phyloP scores from a whole-genome alignment of 768 basidiomycete species.

The Mycena leptocephala region DNA sequence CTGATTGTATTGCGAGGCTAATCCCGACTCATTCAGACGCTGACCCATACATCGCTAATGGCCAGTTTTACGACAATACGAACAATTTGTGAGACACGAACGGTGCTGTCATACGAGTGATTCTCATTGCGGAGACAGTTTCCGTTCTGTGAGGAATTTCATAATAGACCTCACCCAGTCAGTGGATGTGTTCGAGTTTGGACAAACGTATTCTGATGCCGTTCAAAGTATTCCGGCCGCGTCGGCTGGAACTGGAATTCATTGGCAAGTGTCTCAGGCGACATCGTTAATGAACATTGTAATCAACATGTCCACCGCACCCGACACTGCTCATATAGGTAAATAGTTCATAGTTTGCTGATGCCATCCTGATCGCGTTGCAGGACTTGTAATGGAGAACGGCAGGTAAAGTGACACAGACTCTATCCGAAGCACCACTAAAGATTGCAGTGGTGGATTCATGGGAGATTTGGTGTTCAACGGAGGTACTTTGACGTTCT shows the following conservation, averaged over 20 bases:
- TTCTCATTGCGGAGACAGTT: constrained; percentile 53
- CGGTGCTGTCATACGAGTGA: not conserved
- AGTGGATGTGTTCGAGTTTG: constrained; percentile 7
- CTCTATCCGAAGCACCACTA: not conserved
- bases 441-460: constrained; percentile 56
- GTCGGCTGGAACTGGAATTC: constrained; percentile 75
- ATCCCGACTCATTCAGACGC: constrained; percentile 62
- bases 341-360: constrained; percentile 14
- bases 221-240: constrained; percentile 60
- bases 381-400: constrained; percentile 83
- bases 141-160: constrained; percentile 82
- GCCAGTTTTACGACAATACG: constrained; percentile 61
- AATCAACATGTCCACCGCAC: constrained; percentile 77
- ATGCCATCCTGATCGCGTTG: constrained; percentile 41
- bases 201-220: constrained; percentile 8
- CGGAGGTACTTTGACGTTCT: constrained; percentile 50
- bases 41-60: constrained; percentile 75
- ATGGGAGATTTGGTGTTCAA: constrained; percentile 71
- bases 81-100: constrained; percentile 72
- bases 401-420: constrained; percentile 61
- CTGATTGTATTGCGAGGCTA: not conserved
- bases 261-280: constrained; percentile 89
- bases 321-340: constrained; percentile 81
- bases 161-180: constrained; percentile 66
- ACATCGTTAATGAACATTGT: constrained; percentile 69